Base-by-base conservation (phyloP, 208 protist species). In the Phytomonas sp. region DNA sequence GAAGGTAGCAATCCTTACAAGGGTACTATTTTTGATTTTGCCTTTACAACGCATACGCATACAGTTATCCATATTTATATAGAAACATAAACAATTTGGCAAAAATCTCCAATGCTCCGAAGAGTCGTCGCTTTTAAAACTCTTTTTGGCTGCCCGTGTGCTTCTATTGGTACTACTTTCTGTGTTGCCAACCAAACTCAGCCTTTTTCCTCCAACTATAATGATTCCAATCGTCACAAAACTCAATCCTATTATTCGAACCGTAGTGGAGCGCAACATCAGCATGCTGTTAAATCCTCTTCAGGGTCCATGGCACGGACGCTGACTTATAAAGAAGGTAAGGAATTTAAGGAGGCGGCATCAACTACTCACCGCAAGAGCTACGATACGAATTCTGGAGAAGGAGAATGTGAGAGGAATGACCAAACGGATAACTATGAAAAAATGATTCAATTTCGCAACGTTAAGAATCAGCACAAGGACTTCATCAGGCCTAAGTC, bases 381-480 rank as follows among this genome's bases (percentile, higher is more conserved):
- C 13, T 34, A 71, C 7, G 59, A 67, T 11, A 20, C 31, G 32
- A 63, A 33, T 20, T 8, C 15, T 29, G 64, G 29, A 29, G 71
- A 68, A 29, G 62, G 63, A 13, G 68, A 62, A 7, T 37, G 62
- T 28, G 67, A 68, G 9, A 26, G 11, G 5, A 6, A 53, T n/a
- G 29, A 67, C 31, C 3, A 64, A 13, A 68, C 30, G 0, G 36
- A 60, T 6, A 17, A 32, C 66, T 20, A 31, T 40, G 74, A 79
- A 15, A 59, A 60, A 59, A 32, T 62, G 13, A 40, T 66, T n/a
- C 64, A 68, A 30, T 77, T 65, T 17, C 81, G 82, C 36, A 84
- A 81, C 60, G 71, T 82, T 29, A 91, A 91, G 72, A 88, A 79
- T 76, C 68, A 77, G 51, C 92, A 90, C 74, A 69, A 78, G 31